Evolutionary conservation across 208 protist genomes (phyloP).

Genomic region (Trypanosoma theileri): DNA sequence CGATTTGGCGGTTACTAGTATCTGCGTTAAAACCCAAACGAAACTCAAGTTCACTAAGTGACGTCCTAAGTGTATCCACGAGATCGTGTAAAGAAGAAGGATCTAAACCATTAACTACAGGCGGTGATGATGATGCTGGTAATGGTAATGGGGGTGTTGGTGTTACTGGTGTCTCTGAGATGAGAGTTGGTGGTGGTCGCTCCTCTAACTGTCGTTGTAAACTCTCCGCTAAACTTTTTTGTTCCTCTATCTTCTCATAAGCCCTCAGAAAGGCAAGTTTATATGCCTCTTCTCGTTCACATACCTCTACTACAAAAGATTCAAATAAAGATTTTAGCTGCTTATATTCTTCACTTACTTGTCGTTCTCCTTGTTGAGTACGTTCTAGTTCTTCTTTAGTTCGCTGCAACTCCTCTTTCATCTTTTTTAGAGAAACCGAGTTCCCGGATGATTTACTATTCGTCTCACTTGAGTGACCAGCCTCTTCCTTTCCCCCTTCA

Average conservation of each 20-base stretch:
- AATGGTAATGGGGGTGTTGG: background rate
- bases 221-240: conserved; percentile 24
- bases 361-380: conserved; percentile 16
- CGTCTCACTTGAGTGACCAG: background rate
- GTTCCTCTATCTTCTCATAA: conserved; percentile 49
- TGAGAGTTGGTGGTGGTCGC: background rate
- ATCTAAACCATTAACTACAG: conserved; percentile 10
- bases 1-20: background rate
- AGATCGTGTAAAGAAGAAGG: conserved; percentile 12
- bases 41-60: conserved; percentile 17
- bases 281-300: conserved; percentile 73
- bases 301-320: conserved; percentile 56
- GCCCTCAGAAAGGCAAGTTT: conserved; percentile 50
- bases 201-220: conserved; percentile 47
- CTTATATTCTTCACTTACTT: conserved; percentile 24
- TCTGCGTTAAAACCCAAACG: conserved; percentile 9
- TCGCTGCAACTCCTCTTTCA: conserved; percentile 22
- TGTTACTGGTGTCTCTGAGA: background rate
- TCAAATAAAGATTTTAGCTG: conserved; percentile 58
- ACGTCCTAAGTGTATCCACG: conserved; percentile 14
- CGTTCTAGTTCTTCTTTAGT: conserved; percentile 29
- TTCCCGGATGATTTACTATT: background rate
- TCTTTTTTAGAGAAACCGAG: conserved; percentile 5
- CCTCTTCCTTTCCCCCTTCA: background rate
- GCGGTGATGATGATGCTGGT: background rate